Percentiles rank a stretch among this genome's conserved stretches.
phyloP scores from a whole-genome alignment of 495 filamentous ascomycete genomes.

The Cercophora newfieldiana region DNA sequence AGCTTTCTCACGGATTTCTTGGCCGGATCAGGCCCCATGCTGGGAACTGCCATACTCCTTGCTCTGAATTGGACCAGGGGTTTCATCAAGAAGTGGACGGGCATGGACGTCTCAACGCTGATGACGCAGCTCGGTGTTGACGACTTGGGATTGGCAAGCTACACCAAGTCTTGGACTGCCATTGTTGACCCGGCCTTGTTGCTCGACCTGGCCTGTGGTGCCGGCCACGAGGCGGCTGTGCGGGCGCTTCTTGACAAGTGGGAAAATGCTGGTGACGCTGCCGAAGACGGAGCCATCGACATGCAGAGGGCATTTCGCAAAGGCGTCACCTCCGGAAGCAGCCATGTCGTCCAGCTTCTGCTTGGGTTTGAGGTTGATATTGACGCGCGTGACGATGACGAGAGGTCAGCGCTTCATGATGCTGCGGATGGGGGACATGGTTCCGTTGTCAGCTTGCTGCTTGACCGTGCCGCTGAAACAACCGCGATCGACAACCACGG shows the following conservation, averaged over 20 bases:
- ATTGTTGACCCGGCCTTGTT: background rate
- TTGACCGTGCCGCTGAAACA: background rate
- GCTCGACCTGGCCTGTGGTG: background rate
- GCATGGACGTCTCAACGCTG: background rate
- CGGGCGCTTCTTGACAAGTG: background rate
- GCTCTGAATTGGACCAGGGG: background rate
- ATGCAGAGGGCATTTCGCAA: background rate
- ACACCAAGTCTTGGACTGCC: background rate
- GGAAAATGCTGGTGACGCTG: background rate
- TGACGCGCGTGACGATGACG: background rate
- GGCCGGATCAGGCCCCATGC: background rate
- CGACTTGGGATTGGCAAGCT: background rate
- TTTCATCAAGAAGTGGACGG: background rate
- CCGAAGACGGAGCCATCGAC: background rate
- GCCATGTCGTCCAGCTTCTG: background rate
- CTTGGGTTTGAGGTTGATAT: background rate
- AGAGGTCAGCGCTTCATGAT: background rate
- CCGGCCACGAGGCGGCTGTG: background rate
- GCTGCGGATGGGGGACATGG: background rate
- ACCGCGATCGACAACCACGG: background rate
- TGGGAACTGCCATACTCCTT: background rate
- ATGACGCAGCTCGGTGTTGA: background rate
- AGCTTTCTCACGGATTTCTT: background rate
- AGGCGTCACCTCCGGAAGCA: background rate
- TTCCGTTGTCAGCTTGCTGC: background rate